Conservation (phyloP, 1,139 yeast species). For the Candida sp. region DNA sequence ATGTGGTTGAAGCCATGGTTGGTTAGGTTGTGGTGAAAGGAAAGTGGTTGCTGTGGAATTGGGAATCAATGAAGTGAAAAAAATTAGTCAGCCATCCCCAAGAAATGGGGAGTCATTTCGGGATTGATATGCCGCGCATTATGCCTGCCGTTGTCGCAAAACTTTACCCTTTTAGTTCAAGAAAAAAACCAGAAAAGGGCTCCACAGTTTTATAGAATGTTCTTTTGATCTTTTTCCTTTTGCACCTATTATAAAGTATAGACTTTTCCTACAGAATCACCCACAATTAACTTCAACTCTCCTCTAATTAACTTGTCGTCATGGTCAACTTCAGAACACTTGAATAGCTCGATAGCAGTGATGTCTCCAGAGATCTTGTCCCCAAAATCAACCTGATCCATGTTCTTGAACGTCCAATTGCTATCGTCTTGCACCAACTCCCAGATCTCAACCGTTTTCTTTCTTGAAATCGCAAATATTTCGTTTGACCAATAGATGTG, state of each 20-base stretch:
- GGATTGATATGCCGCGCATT: not conserved
- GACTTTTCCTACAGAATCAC: slow-evolving; percentile 46
- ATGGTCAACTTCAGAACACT: slow-evolving; percentile 33
- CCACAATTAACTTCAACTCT: slow-evolving; percentile 32
- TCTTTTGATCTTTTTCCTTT: not conserved
- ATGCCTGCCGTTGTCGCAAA: too few relatives aligned
- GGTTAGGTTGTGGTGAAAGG: not conserved
- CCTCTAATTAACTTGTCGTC: slow-evolving; percentile 44
- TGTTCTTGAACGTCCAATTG: slow-evolving; percentile 25
- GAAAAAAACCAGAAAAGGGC: too few relatives aligned
- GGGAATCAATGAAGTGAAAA: too few relatives aligned
- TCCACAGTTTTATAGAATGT: too few relatives aligned
- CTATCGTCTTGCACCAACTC: slow-evolving; percentile 23
- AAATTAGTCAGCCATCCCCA: too few relatives aligned
- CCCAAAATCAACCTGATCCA: slow-evolving; percentile 22
- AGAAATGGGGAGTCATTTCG: not conserved
- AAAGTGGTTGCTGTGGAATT: not conserved
- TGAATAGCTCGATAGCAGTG: slow-evolving; percentile 33
- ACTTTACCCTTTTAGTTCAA: too few relatives aligned
- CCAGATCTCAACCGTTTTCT: slow-evolving; percentile 25
- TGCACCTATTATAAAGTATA: slow-evolving; percentile 19
- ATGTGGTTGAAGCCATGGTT: slow-evolving; percentile 1
- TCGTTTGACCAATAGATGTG: slow-evolving; percentile 48
- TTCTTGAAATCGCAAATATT: slow-evolving; percentile 29
- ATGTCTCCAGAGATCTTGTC: slow-evolving; percentile 20